A percentile compares a stretch with the other conserved stretches of the same genome.
Evolutionary conservation across 306 rosid species (phyloP).

Genomic region (Castanea crenata): DNA sequence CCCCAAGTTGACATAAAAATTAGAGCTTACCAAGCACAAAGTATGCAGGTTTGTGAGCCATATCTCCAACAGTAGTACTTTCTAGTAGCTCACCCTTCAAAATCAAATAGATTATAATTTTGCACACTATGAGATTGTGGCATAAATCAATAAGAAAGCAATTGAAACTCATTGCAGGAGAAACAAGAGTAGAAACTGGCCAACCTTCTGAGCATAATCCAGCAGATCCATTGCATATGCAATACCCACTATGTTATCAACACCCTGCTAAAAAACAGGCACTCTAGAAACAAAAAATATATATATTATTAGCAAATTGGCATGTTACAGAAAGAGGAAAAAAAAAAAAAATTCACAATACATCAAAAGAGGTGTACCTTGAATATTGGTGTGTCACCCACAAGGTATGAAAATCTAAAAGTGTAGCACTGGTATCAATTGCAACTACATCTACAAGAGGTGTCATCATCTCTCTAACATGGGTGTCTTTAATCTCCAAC

Average conservation of each 20-base stretch:
- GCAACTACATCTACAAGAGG: conserved; percentile 99
- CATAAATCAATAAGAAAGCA: conserved; percentile 42
- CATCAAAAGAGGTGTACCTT: conserved; percentile 51
- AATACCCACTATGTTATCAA: conserved; percentile 95
- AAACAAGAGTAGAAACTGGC: conserved; percentile 25
- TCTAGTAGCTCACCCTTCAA: conserved; percentile 96
- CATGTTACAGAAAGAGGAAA: not conserved
- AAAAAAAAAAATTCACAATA: not conserved
- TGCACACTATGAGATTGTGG: conserved; percentile 55
- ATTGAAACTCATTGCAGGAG: conserved; percentile 16
- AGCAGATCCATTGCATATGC: conserved; percentile 99
- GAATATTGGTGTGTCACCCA: conserved; percentile 99
- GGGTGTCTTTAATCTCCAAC: conserved; percentile 93
- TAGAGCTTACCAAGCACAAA: conserved; percentile 86
- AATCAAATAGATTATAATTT: conserved; percentile 59
- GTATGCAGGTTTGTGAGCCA: conserved; percentile 99
- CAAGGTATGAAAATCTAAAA: conserved; percentile 79
- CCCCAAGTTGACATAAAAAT: conserved; percentile 20
- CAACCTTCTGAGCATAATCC: conserved; percentile 85
- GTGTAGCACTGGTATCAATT: conserved; percentile 80
- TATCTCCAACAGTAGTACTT: conserved; percentile 76
- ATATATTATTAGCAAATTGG: not conserved
- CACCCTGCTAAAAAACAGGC: conserved; percentile 98
- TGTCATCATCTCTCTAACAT: conserved; percentile 99
- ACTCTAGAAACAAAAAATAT: conserved; percentile 50